Base-by-base conservation (phyloP, 1,284 basidiomycete genomes). In the Leccinum subfulvum region DNA sequence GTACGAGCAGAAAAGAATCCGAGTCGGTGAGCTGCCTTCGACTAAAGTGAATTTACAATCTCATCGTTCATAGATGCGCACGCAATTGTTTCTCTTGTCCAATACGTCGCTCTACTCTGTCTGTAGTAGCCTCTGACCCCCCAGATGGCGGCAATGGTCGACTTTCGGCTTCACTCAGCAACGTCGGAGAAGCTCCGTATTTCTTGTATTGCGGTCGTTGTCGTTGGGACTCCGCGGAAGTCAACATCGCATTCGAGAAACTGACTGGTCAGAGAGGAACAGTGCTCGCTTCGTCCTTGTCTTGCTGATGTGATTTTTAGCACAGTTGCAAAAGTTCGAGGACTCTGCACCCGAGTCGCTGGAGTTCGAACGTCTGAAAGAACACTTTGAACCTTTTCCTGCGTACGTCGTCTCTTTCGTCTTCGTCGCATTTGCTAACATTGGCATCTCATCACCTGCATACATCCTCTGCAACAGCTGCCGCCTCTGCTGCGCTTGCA, bases 61-160 rank as follows among this genome's bases (percentile, higher is more conserved):
- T 63, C 60, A 72, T 59, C 13, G 14, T 58, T 23, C 39, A 5
- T 74, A 97, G 95, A 84, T 99, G 97, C 75, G 94, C 96, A 11
- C 85, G 97, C 58, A 98, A 97, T 73, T 99, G 97, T 80, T 99
- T 98, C 77, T 84, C 90, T 73, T 99, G 97, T 73, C 97, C 97
- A 2, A 88, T 87, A 70, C 98, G 97, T 77, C 84, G 87, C 37
- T 92, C 96, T 69, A 93, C 93, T 0, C 82, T 98, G 4, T 88
- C 92, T 14, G 89, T 95, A 10, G 91, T 97, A 16, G 88, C 94
- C 11, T 90, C 92, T 4, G 95, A 97, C 75, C 91, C 92, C 16
- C 85, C 88, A 60, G 87, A 90, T 62, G 73, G 80, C 26, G 81
- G 82, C 47, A 84, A 88, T 65, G 81, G 80, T 44, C 79, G 83